Evolutionary conservation across 345 rosid genomes (phyloP), one percentile per base, ranked within the genome.

Genomic region (Melastoma malabathricum): DNA sequence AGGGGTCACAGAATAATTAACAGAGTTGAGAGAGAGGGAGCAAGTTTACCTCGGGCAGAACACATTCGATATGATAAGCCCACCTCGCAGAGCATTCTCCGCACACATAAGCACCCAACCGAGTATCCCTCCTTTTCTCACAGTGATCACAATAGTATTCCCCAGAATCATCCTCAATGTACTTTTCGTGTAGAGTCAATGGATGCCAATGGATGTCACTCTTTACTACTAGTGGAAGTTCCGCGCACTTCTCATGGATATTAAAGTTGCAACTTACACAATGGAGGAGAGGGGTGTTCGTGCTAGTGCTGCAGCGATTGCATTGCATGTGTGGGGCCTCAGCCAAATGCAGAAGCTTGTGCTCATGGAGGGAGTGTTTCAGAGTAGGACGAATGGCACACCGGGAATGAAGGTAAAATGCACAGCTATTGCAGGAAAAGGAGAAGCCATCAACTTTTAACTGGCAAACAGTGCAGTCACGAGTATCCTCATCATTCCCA

Each of bases 401-500:
- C 13, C 0, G 0, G 3, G 14, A 1, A 2, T 25, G 6, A 18
- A 49, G 39, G 17, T 25, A 6, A 17, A 25, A 19, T 1, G 15
- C 9, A 13, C 52, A 8, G 13, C 31, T 17, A 19, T 34, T 5
- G 17, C 52, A 25, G 0, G 39, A 49, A 31, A 23, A 7, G 9
- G 51, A 15, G 4, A 13, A 19, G 15, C 0, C 15, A 0, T 0
- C 15, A 15, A 19, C 7, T 4, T 0, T 1, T 15, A 0, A 0
- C 0, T 0, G 0, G 29, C 51, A 48, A 19, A 0, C 1, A 29
- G 1, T 6, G 2, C 51, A 19, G 27, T 0, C 4, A 1, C 0
- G 13, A 0, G 23, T 5, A 0, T 6, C 0, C 51, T 12, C 51
- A 0, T 1, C 0, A 0, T 19, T 0, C 19, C 3, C 0, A 4